A percentile compares a stretch with the other conserved stretches of the same genome.
These are phyloP conservation scores for Farysia itapuensis DNA, from an alignment of 1,284 basidiomycete genomes.

Conservation along the genomic window DNA sequence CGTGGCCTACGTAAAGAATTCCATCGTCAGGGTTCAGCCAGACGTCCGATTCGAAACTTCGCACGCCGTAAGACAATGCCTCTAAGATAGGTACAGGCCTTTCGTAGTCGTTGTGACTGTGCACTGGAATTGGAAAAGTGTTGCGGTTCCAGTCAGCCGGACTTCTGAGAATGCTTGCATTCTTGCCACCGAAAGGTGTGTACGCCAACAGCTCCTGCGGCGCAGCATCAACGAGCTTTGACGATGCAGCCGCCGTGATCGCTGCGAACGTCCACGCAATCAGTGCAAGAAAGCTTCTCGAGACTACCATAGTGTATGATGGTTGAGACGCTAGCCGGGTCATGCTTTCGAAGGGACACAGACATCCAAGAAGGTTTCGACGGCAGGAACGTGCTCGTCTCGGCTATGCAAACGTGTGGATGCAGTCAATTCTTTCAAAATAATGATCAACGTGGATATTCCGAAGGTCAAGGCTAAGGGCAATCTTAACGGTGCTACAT, in stretches of 20 bases:
- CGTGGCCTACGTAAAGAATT: constrained; percentile 49
- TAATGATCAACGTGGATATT: too few species aligned
- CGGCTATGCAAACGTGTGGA: too few species aligned
- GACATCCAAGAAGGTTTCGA: too few species aligned
- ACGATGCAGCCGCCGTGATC: not conserved
- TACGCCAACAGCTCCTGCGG: constrained; percentile 3
- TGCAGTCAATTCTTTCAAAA: too few species aligned
- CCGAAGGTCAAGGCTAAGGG: too few species aligned
- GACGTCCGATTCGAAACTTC: constrained; percentile 42
- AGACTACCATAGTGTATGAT: too few species aligned
- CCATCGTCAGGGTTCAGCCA: constrained; percentile 42
- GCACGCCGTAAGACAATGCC: constrained; percentile 37
- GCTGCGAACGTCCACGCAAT: not conserved
- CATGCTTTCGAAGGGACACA: too few species aligned
- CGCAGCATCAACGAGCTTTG: constrained; percentile 3
- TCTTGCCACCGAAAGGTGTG: constrained; percentile 9
- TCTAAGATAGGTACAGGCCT: constrained; percentile 36
- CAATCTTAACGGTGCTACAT: too few species aligned
- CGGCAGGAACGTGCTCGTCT: too few species aligned
- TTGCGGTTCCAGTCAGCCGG: constrained; percentile 31
- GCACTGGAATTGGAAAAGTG: constrained; percentile 28
- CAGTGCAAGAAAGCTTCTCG: not conserved
- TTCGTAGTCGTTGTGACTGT: constrained; percentile 53
- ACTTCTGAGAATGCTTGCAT: constrained; percentile 10
- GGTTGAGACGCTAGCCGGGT: too few species aligned